Evolutionary conservation across 306 rosid species (phyloP), one percentile per base, ranked within the genome.

Genomic region (Dryas alaskensis): DNA sequence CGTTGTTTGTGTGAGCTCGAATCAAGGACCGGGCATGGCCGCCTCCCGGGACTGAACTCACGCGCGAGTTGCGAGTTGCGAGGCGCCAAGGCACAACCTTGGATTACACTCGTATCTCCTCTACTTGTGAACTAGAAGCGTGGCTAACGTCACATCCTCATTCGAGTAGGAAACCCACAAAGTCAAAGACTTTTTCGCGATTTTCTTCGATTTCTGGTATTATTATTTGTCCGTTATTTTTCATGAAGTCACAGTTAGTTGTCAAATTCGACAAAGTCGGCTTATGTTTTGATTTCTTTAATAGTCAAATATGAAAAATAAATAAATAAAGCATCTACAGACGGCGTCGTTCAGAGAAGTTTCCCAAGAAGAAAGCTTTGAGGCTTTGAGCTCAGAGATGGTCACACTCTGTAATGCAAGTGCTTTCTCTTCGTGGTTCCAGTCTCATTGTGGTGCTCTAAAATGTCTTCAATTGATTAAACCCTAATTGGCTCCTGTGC

Each of bases 351-450:
- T 31, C 37, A 31, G 37, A 31, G 37, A 31, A 22, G 22, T 22
- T 22, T 22, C 22, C 22, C 22, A 22, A 31, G 37, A 31, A 31
- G 37, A 31, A 31, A 1, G 37, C 37, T 31, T 31, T 31, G 37
- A 31, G 37, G 37, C 37, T 31, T 31, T 31, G 37, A 31, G 37
- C 83, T 94, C 45, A 86, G 81, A 75, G 84, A 88, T 12, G 90
- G 88, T 4, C 88, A 94, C 88, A 94, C 62, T 47, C 73, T 42
- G 78, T 94, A 65, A 82, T 84, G 95, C 91, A 87, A 67, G 99
- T 91, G 39, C 51, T 94, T 22, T 88, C 92, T 45, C 89, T 91
- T 72, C 88, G 95, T 45, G 97, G 96, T 27, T 89, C 97, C 54
- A 94, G 89, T 83, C 84, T 84, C 79, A 91, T 94, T 16, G 94